Evolutionary conservation across 441 rosid genomes (phyloP), one percentile per base, ranked within the genome.

Genomic region (Syzygium syzygioides): DNA sequence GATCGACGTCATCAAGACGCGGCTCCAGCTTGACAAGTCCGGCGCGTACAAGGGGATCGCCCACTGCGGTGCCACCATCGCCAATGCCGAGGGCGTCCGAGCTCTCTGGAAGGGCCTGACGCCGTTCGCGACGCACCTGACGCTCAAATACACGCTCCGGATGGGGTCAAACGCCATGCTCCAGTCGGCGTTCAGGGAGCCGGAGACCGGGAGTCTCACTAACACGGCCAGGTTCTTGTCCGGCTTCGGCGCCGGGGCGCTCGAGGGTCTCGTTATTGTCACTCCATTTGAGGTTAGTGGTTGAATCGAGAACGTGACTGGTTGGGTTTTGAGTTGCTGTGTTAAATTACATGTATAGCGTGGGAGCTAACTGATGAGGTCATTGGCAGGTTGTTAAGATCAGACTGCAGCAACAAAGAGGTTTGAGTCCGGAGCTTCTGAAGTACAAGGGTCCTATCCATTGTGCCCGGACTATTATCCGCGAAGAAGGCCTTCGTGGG

Each of bases 91-190:
- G 90, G 99, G 99, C 48, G 92, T 95, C 50, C 89, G 97, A 19
- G 99, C 99, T 48, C 93, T 96, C 30, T 96, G 99, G 99, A 97
- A 96, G 87, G 98, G 98, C 0, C 86, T 95, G 89, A 96, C 98
- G 3, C 99, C 99, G 23, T 98, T 96, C 91, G 96, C 95, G 26
- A 98, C 99, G 6, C 99, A 96, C 92, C 92, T 96, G 53, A 97
- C 99, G 1, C 94, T 96, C 89, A 97, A 97, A 56, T 96, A 96
- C 85, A 85, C 99, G 86, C 96, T 96, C 86, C 94, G 99, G 34
- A 95, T 97, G 98, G 98, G 98, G 8, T 96, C 98, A 52, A 96
- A 98, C 90, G 98, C 99, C 41, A 86, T 96, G 88, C 86, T 96
- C 11, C 96, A 98, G 85, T 54, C 95, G 15, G 93, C 89, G 52